Percentiles rank a stretch among this genome's conserved stretches.
These are phyloP conservation scores for Gamsiella multidivaricata DNA, from an alignment of 192 early-diverging fungal species.

Conservation along the genomic window DNA sequence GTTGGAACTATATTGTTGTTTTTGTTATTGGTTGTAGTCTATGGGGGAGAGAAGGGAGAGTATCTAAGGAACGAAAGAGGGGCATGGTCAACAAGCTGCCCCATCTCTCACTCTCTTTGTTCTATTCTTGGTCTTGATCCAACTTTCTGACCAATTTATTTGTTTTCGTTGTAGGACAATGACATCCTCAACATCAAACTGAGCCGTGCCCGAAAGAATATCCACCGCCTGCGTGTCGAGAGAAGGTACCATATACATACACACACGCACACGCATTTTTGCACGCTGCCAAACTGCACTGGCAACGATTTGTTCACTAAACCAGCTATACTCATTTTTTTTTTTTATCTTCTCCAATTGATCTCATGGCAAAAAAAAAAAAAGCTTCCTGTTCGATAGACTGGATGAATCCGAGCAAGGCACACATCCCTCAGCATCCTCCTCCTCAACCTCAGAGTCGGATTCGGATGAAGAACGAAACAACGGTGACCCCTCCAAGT, in stretches of 20 bases:
- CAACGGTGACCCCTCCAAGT: slow-evolving; percentile 5
- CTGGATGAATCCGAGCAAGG: slow-evolving; percentile 36
- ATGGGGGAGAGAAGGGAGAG: background rate
- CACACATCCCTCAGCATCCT: slow-evolving; percentile 11
- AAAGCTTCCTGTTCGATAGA: slow-evolving; percentile 52
- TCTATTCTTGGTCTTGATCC: background rate
- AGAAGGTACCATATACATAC: slow-evolving; percentile 47
- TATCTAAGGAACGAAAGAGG: background rate
- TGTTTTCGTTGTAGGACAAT: slow-evolving; percentile 55
- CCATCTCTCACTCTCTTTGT: background rate
- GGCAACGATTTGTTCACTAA: too few species aligned
- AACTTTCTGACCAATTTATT: background rate
- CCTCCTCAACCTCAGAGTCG: slow-evolving; percentile 30
- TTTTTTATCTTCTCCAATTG: background rate
- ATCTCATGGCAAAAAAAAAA: too few species aligned
- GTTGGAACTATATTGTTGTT: too few species aligned
- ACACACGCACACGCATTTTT: background rate
- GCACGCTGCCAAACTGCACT: too few species aligned
- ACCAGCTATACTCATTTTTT: too few species aligned
- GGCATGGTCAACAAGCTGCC: background rate
- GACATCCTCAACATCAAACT: slow-evolving; percentile 54
- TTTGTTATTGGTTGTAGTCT: background rate
- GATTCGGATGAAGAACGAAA: slow-evolving; percentile 23
- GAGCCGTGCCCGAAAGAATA: slow-evolving; percentile 52
- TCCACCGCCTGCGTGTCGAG: slow-evolving; percentile 60